Evolutionary conservation across 805 yeast species (phyloP).

Genomic region (Sugiyamaella smithiae): DNA sequence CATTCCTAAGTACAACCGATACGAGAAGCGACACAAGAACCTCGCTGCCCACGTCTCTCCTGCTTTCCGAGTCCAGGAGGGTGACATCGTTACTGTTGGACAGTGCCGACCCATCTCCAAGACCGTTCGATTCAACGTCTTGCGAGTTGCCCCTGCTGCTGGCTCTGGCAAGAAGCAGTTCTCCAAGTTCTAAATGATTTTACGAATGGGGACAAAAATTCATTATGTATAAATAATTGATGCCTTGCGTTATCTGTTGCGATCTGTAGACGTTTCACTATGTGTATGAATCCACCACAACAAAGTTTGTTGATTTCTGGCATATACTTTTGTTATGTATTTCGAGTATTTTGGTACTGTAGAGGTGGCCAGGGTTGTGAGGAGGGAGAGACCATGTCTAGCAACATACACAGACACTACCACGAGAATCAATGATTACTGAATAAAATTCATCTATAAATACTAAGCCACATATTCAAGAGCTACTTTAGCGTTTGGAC

Average conservation of each 20-base stretch:
- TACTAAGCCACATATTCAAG: neutral
- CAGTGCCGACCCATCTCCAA: slow-evolving; percentile 99
- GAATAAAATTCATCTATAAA: too few species aligned
- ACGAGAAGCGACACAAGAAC: slow-evolving; percentile 99
- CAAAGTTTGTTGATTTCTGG: too few species aligned
- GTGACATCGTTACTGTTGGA: slow-evolving; percentile 99
- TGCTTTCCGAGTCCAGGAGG: slow-evolving; percentile 99
- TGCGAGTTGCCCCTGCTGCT: slow-evolving; percentile 86
- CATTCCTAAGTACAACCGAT: slow-evolving; percentile 99
- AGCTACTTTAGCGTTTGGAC: slow-evolving; percentile 11
- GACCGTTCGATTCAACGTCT: slow-evolving; percentile 99
- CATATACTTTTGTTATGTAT: too few species aligned
- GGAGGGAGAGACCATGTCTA: too few species aligned
- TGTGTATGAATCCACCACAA: too few species aligned
- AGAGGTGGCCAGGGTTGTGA: too few species aligned
- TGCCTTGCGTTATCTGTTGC: slow-evolving; percentile 8
- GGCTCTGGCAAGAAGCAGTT: slow-evolving; percentile 88
- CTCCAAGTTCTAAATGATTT: slow-evolving; percentile 77
- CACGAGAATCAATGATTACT: too few species aligned
- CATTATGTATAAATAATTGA: slow-evolving; percentile 5
- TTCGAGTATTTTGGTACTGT: too few species aligned
- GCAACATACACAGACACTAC: too few species aligned
- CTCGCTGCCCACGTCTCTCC: slow-evolving; percentile 99
- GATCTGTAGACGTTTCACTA: too few species aligned
- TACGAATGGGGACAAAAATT: slow-evolving; percentile 2